Conservation (phyloP, 768 basidiomycete species). For the Boletus subparvulus region DNA sequence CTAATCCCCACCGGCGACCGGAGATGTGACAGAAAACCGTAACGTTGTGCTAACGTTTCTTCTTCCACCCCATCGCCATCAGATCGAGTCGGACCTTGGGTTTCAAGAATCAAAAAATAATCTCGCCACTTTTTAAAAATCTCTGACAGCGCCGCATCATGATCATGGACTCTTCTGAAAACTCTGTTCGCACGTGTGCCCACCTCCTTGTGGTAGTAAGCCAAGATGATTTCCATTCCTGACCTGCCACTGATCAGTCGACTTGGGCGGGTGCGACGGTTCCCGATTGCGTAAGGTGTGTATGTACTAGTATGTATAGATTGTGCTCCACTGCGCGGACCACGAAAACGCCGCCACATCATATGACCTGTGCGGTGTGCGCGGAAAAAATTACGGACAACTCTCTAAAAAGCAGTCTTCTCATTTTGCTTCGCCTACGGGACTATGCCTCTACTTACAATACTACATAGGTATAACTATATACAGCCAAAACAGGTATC, state of each 20-base stretch:
- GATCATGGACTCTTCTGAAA: neutral
- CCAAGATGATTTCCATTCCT: neutral
- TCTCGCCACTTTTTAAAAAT: neutral
- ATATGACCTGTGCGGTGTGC: neutral
- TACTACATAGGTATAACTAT: slow-evolving; percentile 34
- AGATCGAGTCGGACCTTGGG: neutral
- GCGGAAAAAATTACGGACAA: slow-evolving; percentile 5
- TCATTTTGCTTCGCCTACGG: slow-evolving; percentile 15
- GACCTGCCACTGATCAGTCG: neutral
- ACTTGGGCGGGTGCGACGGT: slow-evolving; percentile 5
- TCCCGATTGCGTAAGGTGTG: neutral
- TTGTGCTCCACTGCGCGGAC: neutral
- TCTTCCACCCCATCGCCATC: slow-evolving; percentile 12
- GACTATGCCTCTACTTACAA: slow-evolving; percentile 10
- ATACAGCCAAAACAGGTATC: slow-evolving; percentile 21
- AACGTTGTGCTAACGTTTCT: neutral
- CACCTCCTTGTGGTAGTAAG: neutral
- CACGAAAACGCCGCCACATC: slow-evolving; percentile 10
- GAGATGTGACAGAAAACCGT: neutral
- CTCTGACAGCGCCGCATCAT: neutral
- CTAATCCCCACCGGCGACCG: neutral
- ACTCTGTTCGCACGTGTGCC: slow-evolving; percentile 5
- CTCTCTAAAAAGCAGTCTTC: slow-evolving; percentile 9
- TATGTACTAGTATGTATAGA: neutral
- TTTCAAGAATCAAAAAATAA: slow-evolving; percentile 7